A percentile compares a stretch with the other conserved stretches of the same genome.
phyloP scores from a whole-genome alignment of 257 asterid genomes.

The Primulina huaijiensis region DNA sequence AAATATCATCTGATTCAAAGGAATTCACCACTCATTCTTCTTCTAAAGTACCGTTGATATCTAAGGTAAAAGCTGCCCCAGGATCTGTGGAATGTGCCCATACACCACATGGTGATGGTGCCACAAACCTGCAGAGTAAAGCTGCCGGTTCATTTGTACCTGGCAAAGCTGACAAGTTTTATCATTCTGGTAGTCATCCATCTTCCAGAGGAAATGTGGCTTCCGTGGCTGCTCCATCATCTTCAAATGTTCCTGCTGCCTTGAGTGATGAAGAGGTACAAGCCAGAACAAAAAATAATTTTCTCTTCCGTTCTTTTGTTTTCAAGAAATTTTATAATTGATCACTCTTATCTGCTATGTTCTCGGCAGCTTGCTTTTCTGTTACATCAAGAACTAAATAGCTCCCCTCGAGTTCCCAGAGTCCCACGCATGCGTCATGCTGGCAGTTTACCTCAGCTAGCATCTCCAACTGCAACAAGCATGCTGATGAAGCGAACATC shows the following conservation, averaged over 20 bases:
- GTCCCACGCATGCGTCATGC: conserved; percentile 96
- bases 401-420: conserved; percentile 97
- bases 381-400: conserved; percentile 94
- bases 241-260: conserved; percentile 60
- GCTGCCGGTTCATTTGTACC: conserved; percentile 41
- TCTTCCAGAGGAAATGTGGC: conserved; percentile 58
- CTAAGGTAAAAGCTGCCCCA: conserved; percentile 35
- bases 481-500: conserved; percentile 67
- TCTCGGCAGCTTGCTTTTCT: conserved; percentile 81
- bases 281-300: conserved; percentile 13
- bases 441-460: conserved; percentile 84
- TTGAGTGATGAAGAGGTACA: conserved; percentile 96
- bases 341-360: conserved; percentile 17
- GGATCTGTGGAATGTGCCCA: conserved; percentile 48
- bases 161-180: conserved; percentile 60
- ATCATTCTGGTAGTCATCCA: conserved; percentile 45
- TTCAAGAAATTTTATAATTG: not conserved
- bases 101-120: conserved; percentile 42
- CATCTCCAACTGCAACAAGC: conserved; percentile 70
- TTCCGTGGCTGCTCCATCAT: conserved; percentile 46
- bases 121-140: conserved; percentile 46
- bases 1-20: conserved; percentile 49
- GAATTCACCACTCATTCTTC: conserved; percentile 43
- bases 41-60: conserved; percentile 36
- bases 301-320: conserved; percentile 11